These are phyloP conservation scores for Aureobasidium lini DNA, from an alignment of 2,329 filamentous ascomycete genomes.

Conservation along the genomic window DNA sequence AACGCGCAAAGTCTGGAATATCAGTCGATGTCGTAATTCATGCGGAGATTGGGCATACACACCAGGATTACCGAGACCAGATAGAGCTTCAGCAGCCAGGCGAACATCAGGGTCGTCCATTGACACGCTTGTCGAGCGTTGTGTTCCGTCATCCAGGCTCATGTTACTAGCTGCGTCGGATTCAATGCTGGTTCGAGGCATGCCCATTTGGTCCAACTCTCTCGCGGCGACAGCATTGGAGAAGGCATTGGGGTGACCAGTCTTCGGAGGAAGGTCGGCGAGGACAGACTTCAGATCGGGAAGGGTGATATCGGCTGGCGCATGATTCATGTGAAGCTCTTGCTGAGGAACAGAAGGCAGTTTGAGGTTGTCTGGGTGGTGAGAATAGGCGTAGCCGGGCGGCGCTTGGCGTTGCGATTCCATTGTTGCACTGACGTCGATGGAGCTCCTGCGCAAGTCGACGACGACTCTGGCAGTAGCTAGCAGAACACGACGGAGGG, in stretches of 20 bases:
- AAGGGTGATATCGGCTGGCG: constrained; percentile 28
- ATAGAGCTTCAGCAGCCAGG: constrained; percentile 43
- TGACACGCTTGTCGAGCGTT: constrained; percentile 35
- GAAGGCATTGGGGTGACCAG: constrained; percentile 17
- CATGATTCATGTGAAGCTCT: constrained; percentile 21
- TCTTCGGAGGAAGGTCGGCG: constrained; percentile 26
- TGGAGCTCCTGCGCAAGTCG: constrained; percentile 3
- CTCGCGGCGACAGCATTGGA: constrained; percentile 23
- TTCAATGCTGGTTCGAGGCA: constrained; percentile 25
- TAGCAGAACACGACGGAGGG: background rate
- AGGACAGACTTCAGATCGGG: constrained; percentile 40
- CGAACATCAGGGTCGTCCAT: constrained; percentile 43
- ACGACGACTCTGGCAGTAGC: background rate
- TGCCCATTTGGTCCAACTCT: constrained; percentile 14
- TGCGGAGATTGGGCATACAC: constrained; percentile 17
- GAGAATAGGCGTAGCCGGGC: constrained; percentile 33
- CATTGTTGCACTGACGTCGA: constrained; percentile 19
- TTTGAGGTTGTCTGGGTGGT: constrained; percentile 33
- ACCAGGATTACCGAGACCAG: constrained; percentile 43
- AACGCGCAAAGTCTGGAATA: constrained; percentile 36
- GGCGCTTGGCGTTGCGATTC: constrained; percentile 29
- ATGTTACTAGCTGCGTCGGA: constrained; percentile 37
- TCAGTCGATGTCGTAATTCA: constrained; percentile 7
- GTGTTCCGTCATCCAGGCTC: constrained; percentile 32
- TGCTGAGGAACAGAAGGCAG: constrained; percentile 37